Evolutionary conservation across 1,139 yeast species (phyloP), one percentile per base, ranked within the genome.

Genomic region (Zhuliangozyma blackwelliae): DNA sequence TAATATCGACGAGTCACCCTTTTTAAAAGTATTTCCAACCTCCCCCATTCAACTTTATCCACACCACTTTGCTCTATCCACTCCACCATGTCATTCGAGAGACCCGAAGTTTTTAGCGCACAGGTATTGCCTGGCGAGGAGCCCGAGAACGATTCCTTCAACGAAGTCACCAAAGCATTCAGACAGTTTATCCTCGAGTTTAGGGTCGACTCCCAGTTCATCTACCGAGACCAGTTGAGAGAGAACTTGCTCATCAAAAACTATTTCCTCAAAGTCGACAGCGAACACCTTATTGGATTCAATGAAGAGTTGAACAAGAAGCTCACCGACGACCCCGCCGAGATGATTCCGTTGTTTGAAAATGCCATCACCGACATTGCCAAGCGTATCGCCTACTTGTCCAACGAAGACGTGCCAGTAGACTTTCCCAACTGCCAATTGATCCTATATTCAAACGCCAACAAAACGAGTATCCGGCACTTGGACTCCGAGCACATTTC

Each of bases 301-400:
- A 86, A 88, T 55, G 97, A 89, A 54, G 95, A 87, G 48, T 70
- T 94, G 40, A 90, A 89, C 54, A 92, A 89, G 59, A 78, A 79
- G 48, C 68, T 94, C 45, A 66, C 80, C 38, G 96, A 88, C 53
- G 94, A 87, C 51, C 98, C 99, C 1, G 71, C 84, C 2, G 97
- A 88, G 38, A 79, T 87, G 73, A 79, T 92, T 28, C 96, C 97
- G 1, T 62, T 89, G 39, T 90, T 94, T 52, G 98, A 94, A 58
- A 72, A 63, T 35, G 97, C 97, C 34, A 88, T 89, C 41, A 83
- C 95, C 7, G 95, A 86, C 44, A 90, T 89, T 29, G 97, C 97
- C 5, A 82, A 82, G 51, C 68, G 94, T 52, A 82, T 89, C 42
- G 82, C 85, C 10, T 77, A 72, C 58, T 65, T 82, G 43, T 66